Conservation (phyloP, 257 asterid genomes). For the Voacanga thouarsii region DNA sequence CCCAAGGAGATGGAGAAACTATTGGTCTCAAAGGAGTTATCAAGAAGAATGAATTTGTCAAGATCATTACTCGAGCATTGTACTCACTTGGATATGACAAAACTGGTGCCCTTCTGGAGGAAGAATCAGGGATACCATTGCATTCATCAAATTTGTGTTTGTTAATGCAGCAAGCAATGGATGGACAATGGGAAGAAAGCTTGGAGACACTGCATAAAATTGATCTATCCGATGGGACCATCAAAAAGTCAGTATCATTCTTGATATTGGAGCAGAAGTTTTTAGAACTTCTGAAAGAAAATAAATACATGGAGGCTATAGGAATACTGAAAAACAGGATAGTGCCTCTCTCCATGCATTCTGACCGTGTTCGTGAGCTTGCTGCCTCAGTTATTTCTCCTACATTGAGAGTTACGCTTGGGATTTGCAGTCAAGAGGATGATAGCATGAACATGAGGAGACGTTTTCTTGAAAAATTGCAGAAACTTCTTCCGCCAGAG, state of each 20-base stretch:
- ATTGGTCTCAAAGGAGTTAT: constrained; percentile 21
- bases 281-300: constrained; percentile 9
- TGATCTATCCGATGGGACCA: constrained; percentile 7
- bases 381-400: constrained; percentile 14
- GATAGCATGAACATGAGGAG: not conserved
- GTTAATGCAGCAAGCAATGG: constrained; percentile 17
- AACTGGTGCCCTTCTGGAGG: constrained; percentile 18
- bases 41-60: constrained; percentile 20
- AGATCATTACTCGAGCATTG: constrained; percentile 16
- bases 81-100: constrained; percentile 19
- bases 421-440: not conserved
- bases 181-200: constrained; percentile 20
- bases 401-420: not conserved
- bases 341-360: constrained; percentile 9
- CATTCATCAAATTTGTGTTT: not conserved
- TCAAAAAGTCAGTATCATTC: constrained; percentile 10
- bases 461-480: constrained; percentile 13
- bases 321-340: constrained; percentile 11
- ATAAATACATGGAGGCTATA: constrained; percentile 13
- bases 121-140: constrained; percentile 20
- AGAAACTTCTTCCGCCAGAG: constrained; percentile 12
- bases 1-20: constrained; percentile 18
- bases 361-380: constrained; percentile 15
- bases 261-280: constrained; percentile 24
- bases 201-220: constrained; percentile 8